These are phyloP conservation scores for Dryadomyces quercivorus DNA, from an alignment of 2,329 filamentous ascomycete genomes.

Conservation along the genomic window DNA sequence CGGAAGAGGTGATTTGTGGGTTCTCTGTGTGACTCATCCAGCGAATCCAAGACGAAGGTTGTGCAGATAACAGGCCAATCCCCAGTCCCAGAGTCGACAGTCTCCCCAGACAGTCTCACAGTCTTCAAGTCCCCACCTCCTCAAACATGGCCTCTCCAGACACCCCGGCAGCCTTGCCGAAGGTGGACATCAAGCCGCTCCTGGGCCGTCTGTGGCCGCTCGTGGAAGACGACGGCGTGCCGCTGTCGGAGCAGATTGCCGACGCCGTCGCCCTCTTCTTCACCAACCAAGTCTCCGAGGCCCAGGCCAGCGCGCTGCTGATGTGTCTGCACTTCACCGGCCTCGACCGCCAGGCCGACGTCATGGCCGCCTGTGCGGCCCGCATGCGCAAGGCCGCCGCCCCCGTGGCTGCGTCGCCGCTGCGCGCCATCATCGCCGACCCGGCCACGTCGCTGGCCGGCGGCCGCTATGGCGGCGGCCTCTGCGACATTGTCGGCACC, in stretches of 20 bases:
- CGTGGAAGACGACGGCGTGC: constrained; percentile 26
- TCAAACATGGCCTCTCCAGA: constrained; percentile 5
- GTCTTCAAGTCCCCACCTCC: neutral
- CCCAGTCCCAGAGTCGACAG: no score
- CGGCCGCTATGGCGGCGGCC: constrained; percentile 67
- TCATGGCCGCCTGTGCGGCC: constrained; percentile 72
- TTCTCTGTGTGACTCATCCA: neutral
- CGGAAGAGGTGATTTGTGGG: neutral
- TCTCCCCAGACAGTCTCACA: no score
- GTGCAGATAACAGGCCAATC: no score
- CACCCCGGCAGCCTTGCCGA: neutral
- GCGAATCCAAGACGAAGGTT: no score
- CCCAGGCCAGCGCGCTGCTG: constrained; percentile 75
- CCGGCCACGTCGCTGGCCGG: constrained; percentile 42
- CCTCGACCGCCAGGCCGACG: constrained; percentile 70
- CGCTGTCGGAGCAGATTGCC: constrained; percentile 72
- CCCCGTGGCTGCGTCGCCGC: constrained; percentile 50
- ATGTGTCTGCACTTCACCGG: constrained; percentile 88
- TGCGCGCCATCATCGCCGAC: constrained; percentile 48
- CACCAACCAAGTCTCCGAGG: constrained; percentile 75
- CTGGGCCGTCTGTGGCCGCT: constrained; percentile 61
- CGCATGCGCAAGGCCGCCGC: constrained; percentile 75
- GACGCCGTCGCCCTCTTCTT: constrained; percentile 87
- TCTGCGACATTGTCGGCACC: constrained; percentile 95
- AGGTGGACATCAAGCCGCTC: constrained; percentile 55